Percentiles rank a stretch among this genome's conserved stretches.
Evolutionary conservation across 2,329 filamentous ascomycete genomes (phyloP).

Genomic region (Fragosphaeria purpurea): DNA sequence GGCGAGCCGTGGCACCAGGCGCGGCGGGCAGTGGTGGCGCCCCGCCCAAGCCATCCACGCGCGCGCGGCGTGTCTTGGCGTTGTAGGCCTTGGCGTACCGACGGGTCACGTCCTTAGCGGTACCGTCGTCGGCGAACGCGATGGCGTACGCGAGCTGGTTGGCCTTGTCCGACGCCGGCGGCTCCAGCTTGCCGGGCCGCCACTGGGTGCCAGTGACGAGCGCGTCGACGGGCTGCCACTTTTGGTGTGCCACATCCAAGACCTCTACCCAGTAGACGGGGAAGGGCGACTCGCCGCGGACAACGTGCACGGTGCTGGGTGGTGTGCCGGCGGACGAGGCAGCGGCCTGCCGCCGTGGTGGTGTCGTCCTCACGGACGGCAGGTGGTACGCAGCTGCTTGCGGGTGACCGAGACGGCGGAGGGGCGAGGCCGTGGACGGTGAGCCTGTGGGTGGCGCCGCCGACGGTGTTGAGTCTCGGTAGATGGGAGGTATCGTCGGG

Average conservation of each 20-base stretch:
- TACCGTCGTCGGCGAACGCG: constrained; percentile 71
- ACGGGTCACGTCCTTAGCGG: constrained; percentile 73
- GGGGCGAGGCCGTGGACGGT: constrained; percentile 26
- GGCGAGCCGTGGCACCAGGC: background rate
- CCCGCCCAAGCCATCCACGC: constrained; percentile 50
- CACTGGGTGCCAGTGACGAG: constrained; percentile 71
- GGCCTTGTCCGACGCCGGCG: constrained; percentile 63
- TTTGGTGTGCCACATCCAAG: constrained; percentile 75
- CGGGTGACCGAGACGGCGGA: constrained; percentile 42
- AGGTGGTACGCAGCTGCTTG: constrained; percentile 43
- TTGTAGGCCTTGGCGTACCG: constrained; percentile 84
- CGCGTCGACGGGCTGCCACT: constrained; percentile 84
- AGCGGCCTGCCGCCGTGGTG: constrained; percentile 19
- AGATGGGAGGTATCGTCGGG: constrained; percentile 29
- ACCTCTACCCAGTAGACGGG: constrained; percentile 94
- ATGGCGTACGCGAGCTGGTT: constrained; percentile 78
- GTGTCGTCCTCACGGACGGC: constrained; percentile 24
- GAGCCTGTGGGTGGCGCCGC: background rate
- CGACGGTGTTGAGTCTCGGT: constrained; percentile 11
- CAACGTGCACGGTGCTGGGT: constrained; percentile 25
- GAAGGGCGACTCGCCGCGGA: constrained; percentile 64
- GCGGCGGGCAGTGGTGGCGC: constrained; percentile 7
- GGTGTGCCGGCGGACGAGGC: constrained; percentile 25
- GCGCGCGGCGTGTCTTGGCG: constrained; percentile 72
- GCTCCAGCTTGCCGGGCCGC: constrained; percentile 69